Base-by-base conservation (phyloP, 2,329 filamentous ascomycete genomes). In the Didymosphaeria variabile region DNA sequence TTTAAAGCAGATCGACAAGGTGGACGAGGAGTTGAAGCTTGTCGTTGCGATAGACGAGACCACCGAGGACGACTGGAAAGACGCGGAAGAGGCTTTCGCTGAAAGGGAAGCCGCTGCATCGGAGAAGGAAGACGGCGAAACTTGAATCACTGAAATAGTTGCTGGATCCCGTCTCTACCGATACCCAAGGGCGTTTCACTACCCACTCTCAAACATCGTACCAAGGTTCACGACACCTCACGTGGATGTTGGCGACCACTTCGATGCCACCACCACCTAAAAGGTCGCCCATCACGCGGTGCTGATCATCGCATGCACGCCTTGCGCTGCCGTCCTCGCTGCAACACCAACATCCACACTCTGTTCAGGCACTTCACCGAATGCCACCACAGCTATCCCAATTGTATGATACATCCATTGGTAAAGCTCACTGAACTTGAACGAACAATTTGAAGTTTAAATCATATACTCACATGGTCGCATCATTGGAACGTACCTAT, bases 1-100 rank as follows among this genome's bases (percentile, higher is more conserved):
- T 45, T 68, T 87, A 57, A 84, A 83, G 67, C 76, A 84, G 60
- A 84, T 86, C 60, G 83, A 86, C 62, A 81, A 82, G 55, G 78
- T 80, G 1, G 85, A 87, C 58, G 75, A 76, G 61, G 69, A 79
- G 55, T 40, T 75, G 60, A 73, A 72, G 60, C 56, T 72, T 23
- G 52, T 70, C 8, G 70, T 72, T 10, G 66, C 61, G 1, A 49
- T 72, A 23, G 71, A 74, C 29, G 66, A 65, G n/a, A 61, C 65
- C 6, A 60, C 63, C 17, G 60, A 69, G 38, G 66, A 68, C 45
- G 62, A 57, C 2, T 58, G 57, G 65, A 62, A 67, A 17, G 64
- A 69, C 31, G 57, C 50, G 9, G 60, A 63, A 46, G 64, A 67
- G 46, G 42, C 57, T 23, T 44, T 40, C 9, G 32, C 15, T 9